A percentile compares a stretch with the other conserved stretches of the same genome.
Evolutionary conservation across 1,284 basidiomycete genomes (phyloP).

Genomic region (Cryptococcus sp.): DNA sequence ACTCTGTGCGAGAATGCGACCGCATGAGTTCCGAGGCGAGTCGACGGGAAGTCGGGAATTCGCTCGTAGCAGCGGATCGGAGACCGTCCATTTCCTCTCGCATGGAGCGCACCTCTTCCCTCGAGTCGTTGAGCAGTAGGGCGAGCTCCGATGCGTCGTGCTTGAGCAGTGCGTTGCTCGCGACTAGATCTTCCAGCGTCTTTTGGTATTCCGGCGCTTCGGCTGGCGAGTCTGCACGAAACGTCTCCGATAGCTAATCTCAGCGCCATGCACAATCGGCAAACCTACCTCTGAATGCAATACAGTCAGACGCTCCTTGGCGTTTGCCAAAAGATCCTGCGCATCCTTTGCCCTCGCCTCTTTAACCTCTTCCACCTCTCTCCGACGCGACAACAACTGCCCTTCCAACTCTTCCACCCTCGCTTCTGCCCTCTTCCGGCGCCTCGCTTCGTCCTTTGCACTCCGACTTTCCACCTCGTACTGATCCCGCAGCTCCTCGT

Average conservation of each 20-base stretch:
- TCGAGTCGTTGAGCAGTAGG: slow-evolving; percentile 61
- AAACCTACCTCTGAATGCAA: slow-evolving; percentile 50
- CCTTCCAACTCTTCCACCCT: slow-evolving; percentile 60
- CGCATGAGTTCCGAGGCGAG: slow-evolving; percentile 31
- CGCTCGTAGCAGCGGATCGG: slow-evolving; percentile 33
- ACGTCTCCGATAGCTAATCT: slow-evolving; percentile 32
- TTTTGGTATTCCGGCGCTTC: slow-evolving; percentile 47
- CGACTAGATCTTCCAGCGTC: slow-evolving; percentile 71
- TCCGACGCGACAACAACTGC: slow-evolving; percentile 59
- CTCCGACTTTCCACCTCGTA: slow-evolving; percentile 66
- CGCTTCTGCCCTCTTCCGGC: slow-evolving; percentile 34
- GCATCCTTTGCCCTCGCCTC: slow-evolving; percentile 62
- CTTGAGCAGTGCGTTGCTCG: slow-evolving; percentile 73
- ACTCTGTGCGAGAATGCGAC: slow-evolving; percentile 23
- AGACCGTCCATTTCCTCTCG: slow-evolving; percentile 71
- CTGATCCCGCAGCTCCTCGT: slow-evolving; percentile 82
- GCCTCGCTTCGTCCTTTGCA: slow-evolving; percentile 55
- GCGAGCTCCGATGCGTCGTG: slow-evolving; percentile 74
- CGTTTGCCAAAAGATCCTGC: slow-evolving; percentile 65
- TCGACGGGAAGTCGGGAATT: slow-evolving; percentile 12
- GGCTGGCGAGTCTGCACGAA: slow-evolving; percentile 27
- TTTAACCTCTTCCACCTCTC: slow-evolving; percentile 61
- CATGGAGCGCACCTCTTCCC: slow-evolving; percentile 66
- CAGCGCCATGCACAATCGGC: not conserved
- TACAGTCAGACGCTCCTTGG: slow-evolving; percentile 59